Conservation (phyloP, 2,329 filamentous ascomycete genomes). For the Penicillium sp. region DNA sequence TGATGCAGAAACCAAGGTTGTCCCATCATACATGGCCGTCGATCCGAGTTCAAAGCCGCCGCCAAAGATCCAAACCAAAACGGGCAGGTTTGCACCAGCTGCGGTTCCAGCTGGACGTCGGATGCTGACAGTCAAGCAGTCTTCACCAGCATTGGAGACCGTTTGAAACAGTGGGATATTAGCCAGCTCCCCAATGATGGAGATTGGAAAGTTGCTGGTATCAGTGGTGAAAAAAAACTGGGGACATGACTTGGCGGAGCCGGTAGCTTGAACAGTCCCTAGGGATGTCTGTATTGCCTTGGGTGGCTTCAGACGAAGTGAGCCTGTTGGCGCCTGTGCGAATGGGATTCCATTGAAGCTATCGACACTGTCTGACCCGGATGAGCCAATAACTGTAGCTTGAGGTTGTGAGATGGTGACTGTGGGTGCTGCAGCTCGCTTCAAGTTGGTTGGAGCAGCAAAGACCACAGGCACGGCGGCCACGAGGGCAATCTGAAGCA, state of each 20-base stretch:
- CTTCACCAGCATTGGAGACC: constrained; percentile 63
- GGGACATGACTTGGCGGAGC: constrained; percentile 68
- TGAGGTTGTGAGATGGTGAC: constrained; percentile 58
- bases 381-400: constrained; percentile 58
- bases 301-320: constrained; percentile 72
- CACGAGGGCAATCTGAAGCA: constrained; percentile 8
- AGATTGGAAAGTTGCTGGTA: constrained; percentile 47
- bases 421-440: constrained; percentile 56
- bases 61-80: constrained; percentile 74
- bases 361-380: constrained; percentile 59
- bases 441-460: constrained; percentile 32
- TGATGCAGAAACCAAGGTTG: constrained; percentile 43
- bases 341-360: constrained; percentile 78
- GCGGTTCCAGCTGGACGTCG: constrained; percentile 64
- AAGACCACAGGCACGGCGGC: constrained; percentile 19
- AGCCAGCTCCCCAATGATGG: constrained; percentile 59
- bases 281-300: constrained; percentile 62
- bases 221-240: constrained; percentile 69
- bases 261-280: constrained; percentile 67
- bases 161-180: constrained; percentile 64
- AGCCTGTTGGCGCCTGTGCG: constrained; percentile 70
- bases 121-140: constrained; percentile 68
- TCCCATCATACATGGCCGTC: constrained; percentile 45
- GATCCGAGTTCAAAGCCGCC: constrained; percentile 62
- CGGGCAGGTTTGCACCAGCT: constrained; percentile 64